Evolutionary conservation across 164 flowering plant genomes (phyloP).

Genomic region (Piper longum): DNA sequence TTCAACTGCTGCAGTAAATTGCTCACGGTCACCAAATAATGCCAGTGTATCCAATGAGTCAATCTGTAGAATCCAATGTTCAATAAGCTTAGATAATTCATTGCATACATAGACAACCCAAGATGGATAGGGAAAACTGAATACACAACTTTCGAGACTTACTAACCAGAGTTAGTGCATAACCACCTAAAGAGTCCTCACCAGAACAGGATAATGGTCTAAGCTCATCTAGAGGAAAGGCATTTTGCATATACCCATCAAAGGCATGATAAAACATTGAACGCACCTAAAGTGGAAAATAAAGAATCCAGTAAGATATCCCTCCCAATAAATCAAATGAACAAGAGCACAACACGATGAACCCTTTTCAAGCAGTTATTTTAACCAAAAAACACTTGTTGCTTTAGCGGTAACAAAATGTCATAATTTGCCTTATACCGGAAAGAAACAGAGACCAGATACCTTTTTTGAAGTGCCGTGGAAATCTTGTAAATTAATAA

Average conservation of each 20-base stretch:
- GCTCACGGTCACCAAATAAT: slow-evolving; percentile 68
- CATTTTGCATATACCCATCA: slow-evolving; percentile 85
- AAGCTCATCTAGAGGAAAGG: slow-evolving; percentile 90
- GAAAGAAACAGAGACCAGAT: no score
- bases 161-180: slow-evolving; percentile 87
- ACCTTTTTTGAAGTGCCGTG: no score
- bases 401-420: neutral
- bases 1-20: slow-evolving; percentile 71
- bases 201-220: slow-evolving; percentile 78
- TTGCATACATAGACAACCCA: neutral
- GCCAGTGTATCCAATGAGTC: slow-evolving; percentile 88
- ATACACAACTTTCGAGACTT: neutral
- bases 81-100: neutral
- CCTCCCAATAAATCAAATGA: no score
- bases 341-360: neutral
- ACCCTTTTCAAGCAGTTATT: neutral
- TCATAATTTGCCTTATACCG: no score
- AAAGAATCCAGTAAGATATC: neutral
- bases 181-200: slow-evolving; percentile 88
- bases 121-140: neutral
- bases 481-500: no score
- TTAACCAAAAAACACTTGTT: no score
- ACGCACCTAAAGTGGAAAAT: slow-evolving; percentile 40
- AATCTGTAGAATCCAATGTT: slow-evolving; percentile 30
- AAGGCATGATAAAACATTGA: slow-evolving; percentile 97